Percentiles rank a stretch among this genome's conserved stretches.
Conservation (phyloP, 176 grass and related monocot genomes). For the Puccinellia tenuiflora region DNA sequence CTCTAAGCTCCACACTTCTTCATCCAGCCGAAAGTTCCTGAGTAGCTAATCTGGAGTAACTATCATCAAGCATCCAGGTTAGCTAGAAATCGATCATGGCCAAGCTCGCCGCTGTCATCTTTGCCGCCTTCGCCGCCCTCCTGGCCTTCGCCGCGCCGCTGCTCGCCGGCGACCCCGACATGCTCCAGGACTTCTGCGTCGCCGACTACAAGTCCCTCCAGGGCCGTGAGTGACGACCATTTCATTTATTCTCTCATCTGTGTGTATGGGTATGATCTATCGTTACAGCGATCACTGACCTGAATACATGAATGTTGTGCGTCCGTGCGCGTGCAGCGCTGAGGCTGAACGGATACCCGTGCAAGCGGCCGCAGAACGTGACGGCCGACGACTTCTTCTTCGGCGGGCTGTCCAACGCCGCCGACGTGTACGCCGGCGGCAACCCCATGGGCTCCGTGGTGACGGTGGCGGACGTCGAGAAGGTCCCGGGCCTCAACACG, state of each 20-base stretch:
- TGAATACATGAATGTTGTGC: neutral
- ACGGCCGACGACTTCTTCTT: constrained; percentile 68
- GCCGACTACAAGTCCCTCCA: constrained; percentile 51
- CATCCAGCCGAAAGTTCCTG: neutral
- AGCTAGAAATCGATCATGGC: neutral
- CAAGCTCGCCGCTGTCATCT: neutral
- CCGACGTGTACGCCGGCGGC: constrained; percentile 31
- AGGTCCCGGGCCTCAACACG: constrained; percentile 56
- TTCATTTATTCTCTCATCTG: neutral
- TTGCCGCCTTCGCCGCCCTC: neutral
- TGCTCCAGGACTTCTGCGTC: constrained; percentile 85
- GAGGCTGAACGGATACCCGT: constrained; percentile 55
- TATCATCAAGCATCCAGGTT: too few relatives aligned
- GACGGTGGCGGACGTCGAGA: constrained; percentile 42
- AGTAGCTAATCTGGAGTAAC: too few relatives aligned
- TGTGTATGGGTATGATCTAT: neutral
- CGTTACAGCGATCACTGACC: neutral
- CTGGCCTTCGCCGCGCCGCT: constrained; percentile 5
- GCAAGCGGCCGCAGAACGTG: constrained; percentile 44
- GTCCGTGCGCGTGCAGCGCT: constrained; percentile 2
- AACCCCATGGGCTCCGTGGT: constrained; percentile 46
- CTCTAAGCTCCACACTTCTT: neutral
- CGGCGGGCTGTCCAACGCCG: constrained; percentile 5
- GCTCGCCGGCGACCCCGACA: constrained; percentile 55
- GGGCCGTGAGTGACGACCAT: constrained; percentile 37